Percentiles rank a stretch among this genome's conserved stretches.
Conservation (phyloP, 305 asterid genomes). For the Fraxinus albicans region DNA sequence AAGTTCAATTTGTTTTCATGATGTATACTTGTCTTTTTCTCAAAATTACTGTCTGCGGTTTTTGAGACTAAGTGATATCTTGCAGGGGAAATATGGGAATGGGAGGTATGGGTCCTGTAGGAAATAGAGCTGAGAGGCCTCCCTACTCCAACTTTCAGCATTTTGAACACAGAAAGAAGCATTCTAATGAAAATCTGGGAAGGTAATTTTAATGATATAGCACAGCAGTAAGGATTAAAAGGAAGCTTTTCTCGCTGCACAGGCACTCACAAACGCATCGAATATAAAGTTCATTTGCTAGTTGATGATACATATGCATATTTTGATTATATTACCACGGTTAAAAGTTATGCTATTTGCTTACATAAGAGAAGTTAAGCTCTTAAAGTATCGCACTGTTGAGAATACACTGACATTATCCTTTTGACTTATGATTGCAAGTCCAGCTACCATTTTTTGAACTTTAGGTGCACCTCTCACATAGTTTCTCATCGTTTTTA, state of each 20-base stretch:
- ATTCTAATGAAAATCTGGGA: slow-evolving; percentile 37
- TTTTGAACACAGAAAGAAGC: slow-evolving; percentile 48
- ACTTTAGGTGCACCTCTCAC: background rate
- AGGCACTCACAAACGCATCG: background rate
- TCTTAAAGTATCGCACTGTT: background rate
- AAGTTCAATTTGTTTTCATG: slow-evolving; percentile 27
- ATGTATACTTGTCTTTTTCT: background rate
- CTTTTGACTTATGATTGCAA: background rate
- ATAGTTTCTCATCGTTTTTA: background rate
- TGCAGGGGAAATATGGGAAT: slow-evolving; percentile 55
- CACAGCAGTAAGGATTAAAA: background rate
- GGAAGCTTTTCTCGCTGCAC: background rate
- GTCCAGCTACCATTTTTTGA: background rate
- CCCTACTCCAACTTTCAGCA: slow-evolving; percentile 41
- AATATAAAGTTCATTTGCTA: background rate
- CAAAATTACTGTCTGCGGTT: background rate
- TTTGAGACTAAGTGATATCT: background rate
- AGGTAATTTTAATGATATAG: slow-evolving; percentile 43
- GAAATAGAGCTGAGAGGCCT: slow-evolving; percentile 5
- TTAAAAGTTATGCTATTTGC: background rate
- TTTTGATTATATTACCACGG: background rate
- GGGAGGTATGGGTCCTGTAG: slow-evolving; percentile 41
- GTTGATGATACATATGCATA: background rate
- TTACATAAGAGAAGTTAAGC: background rate
- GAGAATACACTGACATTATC: background rate